phyloP scores from a whole-genome alignment of 495 filamentous ascomycete genomes.

The Hyaloscypha finlandica region DNA sequence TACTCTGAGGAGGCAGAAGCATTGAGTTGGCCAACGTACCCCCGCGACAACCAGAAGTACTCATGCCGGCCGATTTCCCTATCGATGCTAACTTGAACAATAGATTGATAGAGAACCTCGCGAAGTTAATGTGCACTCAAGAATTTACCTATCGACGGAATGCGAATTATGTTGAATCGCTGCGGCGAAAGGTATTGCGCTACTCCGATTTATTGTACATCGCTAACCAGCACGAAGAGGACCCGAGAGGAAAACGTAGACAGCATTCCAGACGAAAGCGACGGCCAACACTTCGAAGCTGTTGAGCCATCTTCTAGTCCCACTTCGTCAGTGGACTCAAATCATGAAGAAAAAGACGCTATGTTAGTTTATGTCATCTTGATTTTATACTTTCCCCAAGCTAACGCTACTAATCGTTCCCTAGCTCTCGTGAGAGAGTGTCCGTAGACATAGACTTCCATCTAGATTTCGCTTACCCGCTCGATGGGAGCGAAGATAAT shows the following conservation, averaged over 20 bases:
- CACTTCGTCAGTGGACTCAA: neutral
- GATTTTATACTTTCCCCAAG: neutral
- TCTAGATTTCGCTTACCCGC: neutral
- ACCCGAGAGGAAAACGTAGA: neutral
- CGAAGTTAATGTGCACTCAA: constrained; percentile 4
- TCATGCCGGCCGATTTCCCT: too few species aligned
- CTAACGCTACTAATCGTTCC: neutral
- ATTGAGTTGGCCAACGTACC: neutral
- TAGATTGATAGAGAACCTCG: neutral
- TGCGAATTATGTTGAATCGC: neutral
- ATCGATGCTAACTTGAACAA: neutral
- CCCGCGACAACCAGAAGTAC: neutral
- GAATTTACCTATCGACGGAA: neutral
- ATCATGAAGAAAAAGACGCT: neutral
- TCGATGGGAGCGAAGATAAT: neutral
- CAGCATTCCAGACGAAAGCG: neutral
- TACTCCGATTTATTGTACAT: neutral
- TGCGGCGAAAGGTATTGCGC: neutral
- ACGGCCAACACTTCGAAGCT: neutral
- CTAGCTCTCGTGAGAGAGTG: neutral
- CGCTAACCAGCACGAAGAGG: neutral
- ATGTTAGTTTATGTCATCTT: neutral
- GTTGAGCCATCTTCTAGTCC: neutral
- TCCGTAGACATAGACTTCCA: neutral
- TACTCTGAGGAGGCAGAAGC: neutral